These are phyloP conservation scores for Coffea humblotiana DNA, from an alignment of 305 asterid genomes.

Conservation along the genomic window DNA sequence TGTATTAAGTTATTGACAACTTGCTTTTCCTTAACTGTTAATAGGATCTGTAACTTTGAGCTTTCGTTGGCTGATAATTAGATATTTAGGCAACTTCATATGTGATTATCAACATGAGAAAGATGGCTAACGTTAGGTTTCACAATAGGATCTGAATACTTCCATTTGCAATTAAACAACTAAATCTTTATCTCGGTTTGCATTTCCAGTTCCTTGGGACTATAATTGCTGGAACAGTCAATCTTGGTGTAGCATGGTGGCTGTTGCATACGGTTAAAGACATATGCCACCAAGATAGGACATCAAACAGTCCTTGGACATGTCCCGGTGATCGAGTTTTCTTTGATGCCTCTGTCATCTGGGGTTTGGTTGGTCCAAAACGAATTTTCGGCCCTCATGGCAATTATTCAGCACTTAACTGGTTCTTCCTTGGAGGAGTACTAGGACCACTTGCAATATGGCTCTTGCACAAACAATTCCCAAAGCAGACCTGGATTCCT, in stretches of 20 bases:
- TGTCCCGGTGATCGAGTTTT: slow-evolving; percentile 88
- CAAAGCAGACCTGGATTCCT: slow-evolving; percentile 79
- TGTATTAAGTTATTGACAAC: too few relatives aligned
- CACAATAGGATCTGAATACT: neutral
- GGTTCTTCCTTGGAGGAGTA: slow-evolving; percentile 91
- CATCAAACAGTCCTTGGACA: slow-evolving; percentile 89
- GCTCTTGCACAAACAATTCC: slow-evolving; percentile 78
- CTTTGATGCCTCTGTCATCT: slow-evolving; percentile 88
- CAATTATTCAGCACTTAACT: slow-evolving; percentile 72
- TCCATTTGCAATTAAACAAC: neutral
- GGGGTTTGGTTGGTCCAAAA: slow-evolving; percentile 92
- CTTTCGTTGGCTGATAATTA: too few relatives aligned
- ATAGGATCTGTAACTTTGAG: too few relatives aligned
- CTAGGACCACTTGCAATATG: slow-evolving; percentile 75
- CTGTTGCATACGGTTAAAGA: slow-evolving; percentile 59
- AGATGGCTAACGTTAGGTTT: neutral
- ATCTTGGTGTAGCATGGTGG: slow-evolving; percentile 84
- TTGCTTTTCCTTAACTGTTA: too few relatives aligned
- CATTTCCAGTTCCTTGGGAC: slow-evolving; percentile 72
- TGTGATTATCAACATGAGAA: neutral
- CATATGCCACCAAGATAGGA: slow-evolving; percentile 74
- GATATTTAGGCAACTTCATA: neutral
- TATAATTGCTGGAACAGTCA: slow-evolving; percentile 78
- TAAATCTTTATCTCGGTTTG: neutral
- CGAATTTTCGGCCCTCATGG: slow-evolving; percentile 75